These are phyloP conservation scores for Pulicaria dysenterica DNA, from an alignment of 129 eudicot species.

Conservation along the genomic window DNA sequence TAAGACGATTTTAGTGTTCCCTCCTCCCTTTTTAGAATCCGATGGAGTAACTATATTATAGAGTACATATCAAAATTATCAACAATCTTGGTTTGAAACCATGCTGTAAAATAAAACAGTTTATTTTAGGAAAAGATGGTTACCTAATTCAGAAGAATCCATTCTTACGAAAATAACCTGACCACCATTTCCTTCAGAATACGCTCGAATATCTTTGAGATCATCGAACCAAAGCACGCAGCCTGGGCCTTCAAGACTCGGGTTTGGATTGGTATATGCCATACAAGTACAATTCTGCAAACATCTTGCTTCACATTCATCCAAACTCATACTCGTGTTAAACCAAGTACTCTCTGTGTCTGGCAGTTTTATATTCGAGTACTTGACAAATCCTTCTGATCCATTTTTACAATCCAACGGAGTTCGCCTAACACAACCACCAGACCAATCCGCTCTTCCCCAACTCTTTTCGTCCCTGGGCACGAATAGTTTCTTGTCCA, in stretches of 20 bases:
- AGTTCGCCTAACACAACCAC: conserved; percentile 58
- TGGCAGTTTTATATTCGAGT: conserved; percentile 41
- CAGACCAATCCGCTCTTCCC: conserved; percentile 53
- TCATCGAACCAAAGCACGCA: conserved; percentile 56
- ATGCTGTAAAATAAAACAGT: not conserved
- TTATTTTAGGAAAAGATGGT: not conserved
- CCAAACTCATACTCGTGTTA: conserved; percentile 32
- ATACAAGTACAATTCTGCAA: conserved; percentile 43
- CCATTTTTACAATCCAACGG: conserved; percentile 43
- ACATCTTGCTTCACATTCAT: conserved; percentile 47
- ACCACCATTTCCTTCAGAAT: conserved; percentile 18
- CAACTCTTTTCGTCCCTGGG: conserved; percentile 48
- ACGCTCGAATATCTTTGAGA: conserved; percentile 41
- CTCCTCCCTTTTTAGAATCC: conserved; percentile 20
- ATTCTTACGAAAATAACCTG: conserved; percentile 43
- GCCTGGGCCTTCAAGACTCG: conserved; percentile 35
- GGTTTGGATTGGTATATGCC: conserved; percentile 44
- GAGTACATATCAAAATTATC: not conserved
- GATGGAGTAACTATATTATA: conserved; percentile 3
- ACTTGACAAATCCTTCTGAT: conserved; percentile 44
- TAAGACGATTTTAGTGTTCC: conserved; percentile 17
- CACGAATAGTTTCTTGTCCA: conserved; percentile 42
- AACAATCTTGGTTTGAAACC: not conserved
- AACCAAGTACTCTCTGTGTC: conserved; percentile 36
- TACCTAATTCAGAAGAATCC: conserved; percentile 55